These are phyloP conservation scores for Lactifluus piperatus DNA, from an alignment of 768 basidiomycete species.

Conservation along the genomic window DNA sequence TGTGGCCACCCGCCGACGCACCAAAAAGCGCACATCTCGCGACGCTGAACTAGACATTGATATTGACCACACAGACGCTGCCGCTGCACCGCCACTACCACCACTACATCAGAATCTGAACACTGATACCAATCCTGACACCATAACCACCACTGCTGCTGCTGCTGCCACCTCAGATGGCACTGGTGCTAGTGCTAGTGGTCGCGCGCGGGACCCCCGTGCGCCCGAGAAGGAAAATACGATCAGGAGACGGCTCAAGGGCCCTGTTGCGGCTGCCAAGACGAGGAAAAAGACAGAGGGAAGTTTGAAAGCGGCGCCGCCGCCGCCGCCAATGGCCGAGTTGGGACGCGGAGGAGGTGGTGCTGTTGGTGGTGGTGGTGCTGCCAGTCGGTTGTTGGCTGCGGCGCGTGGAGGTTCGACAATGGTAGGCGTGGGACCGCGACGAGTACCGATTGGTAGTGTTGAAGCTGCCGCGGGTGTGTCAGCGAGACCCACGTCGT, in stretches of 20 bases:
- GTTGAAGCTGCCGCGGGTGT: slow-evolving; percentile 46
- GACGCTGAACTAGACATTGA: slow-evolving; percentile 12
- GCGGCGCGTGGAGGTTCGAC: not conserved
- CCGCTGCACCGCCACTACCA: no score
- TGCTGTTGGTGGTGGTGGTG: not conserved
- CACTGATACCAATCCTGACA: not conserved
- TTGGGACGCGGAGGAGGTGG: not conserved
- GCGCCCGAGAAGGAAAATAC: slow-evolving; percentile 20
- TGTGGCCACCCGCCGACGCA: slow-evolving; percentile 12
- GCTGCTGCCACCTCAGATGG: not conserved
- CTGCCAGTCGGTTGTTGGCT: slow-evolving; percentile 4
- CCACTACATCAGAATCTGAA: not conserved
- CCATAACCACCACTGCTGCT: no score
- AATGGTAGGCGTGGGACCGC: slow-evolving; percentile 34
- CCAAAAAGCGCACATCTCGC: slow-evolving; percentile 4
- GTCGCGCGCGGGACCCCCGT: not conserved
- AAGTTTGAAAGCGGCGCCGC: no score
- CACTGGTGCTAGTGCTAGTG: not conserved
- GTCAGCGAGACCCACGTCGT: slow-evolving; percentile 43
- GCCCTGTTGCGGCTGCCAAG: not conserved
- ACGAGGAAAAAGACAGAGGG: not conserved
- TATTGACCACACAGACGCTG: slow-evolving; percentile 8
- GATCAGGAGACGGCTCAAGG: slow-evolving; percentile 12
- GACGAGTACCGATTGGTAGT: slow-evolving; percentile 61
- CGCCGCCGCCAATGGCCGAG: not conserved